phyloP scores from a whole-genome alignment of 2,329 filamentous ascomycete genomes.

The Fusarium pininemorale region DNA sequence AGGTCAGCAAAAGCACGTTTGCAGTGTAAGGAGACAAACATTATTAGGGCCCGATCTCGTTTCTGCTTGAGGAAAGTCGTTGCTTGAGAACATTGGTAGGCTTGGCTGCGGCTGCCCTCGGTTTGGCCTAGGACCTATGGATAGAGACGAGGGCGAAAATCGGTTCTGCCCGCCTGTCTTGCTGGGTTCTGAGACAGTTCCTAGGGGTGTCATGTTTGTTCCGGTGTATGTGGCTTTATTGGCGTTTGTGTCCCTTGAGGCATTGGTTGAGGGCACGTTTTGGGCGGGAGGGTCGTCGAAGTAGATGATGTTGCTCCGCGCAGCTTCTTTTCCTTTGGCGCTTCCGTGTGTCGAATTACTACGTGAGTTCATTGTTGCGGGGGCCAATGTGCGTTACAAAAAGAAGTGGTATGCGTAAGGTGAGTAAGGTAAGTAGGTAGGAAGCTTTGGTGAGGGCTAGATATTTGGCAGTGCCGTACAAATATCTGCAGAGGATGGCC shows the following conservation, averaged over 20 bases:
- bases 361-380: background rate
- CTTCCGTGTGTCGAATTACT: fast-evolving
- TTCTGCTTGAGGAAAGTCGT: background rate
- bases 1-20: background rate
- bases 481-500: background rate
- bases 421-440: background rate
- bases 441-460: background rate
- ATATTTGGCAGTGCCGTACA: background rate
- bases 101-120: background rate
- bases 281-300: background rate
- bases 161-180: background rate
- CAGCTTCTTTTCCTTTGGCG: background rate
- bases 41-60: background rate
- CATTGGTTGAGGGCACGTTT: fast-evolving
- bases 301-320: fast-evolving
- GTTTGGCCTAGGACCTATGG: background rate
- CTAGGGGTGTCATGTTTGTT: fast-evolving
- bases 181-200: background rate
- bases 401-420: background rate
- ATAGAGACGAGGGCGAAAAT: background rate
- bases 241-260: background rate
- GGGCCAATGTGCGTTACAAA: background rate
- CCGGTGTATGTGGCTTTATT: fast-evolving
- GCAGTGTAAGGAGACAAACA: fast-evolving
- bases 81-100: fast-evolving